phyloP scores from a whole-genome alignment of 345 rosid species.

The Adansonia digitata region DNA sequence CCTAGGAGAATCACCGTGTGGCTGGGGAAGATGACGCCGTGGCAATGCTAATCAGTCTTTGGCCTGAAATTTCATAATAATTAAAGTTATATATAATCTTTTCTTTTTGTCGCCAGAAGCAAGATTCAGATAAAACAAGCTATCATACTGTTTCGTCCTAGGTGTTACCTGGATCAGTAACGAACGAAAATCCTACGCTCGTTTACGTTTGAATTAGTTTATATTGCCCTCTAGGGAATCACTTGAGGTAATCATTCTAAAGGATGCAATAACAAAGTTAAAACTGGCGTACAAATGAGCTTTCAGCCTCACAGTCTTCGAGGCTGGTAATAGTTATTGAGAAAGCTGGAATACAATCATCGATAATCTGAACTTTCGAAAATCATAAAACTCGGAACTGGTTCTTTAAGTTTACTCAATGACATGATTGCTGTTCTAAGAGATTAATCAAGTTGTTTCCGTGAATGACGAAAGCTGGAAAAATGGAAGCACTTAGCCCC shows the following conservation, averaged over 20 bases:
- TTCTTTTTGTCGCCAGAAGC: background rate
- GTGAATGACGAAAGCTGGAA: background rate
- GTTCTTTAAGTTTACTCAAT: background rate
- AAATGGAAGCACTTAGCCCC: background rate
- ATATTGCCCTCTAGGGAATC: background rate
- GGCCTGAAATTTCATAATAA: conserved; percentile 37
- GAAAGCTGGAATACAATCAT: background rate
- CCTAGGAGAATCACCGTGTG: conserved; percentile 24
- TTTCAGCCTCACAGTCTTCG: background rate
- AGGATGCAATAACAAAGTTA: background rate
- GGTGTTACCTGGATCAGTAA: background rate
- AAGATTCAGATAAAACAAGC: background rate
- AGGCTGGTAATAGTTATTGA: background rate
- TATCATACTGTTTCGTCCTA: background rate
- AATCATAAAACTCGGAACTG: background rate
- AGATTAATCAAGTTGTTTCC: background rate
- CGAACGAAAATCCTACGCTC: background rate
- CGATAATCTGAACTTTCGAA: background rate
- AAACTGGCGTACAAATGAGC: background rate
- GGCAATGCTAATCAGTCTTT: conserved; percentile 23
- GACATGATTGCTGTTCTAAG: background rate
- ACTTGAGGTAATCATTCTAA: no score
- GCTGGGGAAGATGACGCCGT: conserved; percentile 14
- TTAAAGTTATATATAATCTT: conserved; percentile 19
- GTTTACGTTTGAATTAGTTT: background rate